These are phyloP conservation scores for Peziza echinospora DNA, from an alignment of 495 filamentous ascomycete genomes.

Conservation along the genomic window DNA sequence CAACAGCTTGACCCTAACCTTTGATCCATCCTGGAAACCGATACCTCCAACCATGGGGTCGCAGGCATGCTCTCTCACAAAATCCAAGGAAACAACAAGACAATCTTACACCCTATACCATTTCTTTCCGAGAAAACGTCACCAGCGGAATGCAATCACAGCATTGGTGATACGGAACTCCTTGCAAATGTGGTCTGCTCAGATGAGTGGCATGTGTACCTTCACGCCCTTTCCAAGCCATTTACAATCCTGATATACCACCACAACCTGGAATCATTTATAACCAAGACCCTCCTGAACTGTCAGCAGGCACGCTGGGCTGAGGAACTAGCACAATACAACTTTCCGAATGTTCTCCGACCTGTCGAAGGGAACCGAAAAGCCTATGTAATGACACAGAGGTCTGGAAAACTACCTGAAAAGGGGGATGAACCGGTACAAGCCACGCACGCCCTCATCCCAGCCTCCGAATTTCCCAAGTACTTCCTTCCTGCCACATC, in stretches of 20 bases:
- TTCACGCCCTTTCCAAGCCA: too few relatives aligned
- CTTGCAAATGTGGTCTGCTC: not conserved
- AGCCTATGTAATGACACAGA: too few relatives aligned
- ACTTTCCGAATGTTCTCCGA: too few relatives aligned
- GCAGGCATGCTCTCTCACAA: conserved; percentile 3
- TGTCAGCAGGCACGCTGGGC: not conserved
- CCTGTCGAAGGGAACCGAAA: too few relatives aligned
- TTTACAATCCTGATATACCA: conserved; percentile 4
- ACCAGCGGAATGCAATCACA: too few relatives aligned
- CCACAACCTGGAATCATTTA: not conserved
- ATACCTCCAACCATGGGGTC: conserved; percentile 2
- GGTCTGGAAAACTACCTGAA: conserved; percentile 1
- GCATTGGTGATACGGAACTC: too few relatives aligned
- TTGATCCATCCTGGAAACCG: conserved; percentile 1
- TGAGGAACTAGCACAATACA: not conserved
- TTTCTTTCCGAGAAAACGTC: conserved; percentile 4
- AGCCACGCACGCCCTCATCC: not conserved
- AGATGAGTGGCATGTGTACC: conserved; percentile 1
- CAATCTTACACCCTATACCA: conserved; percentile 2
- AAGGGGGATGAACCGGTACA: not conserved
- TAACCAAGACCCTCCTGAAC: not conserved
- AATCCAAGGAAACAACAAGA: not conserved
- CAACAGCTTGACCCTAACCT: conserved; percentile 1
- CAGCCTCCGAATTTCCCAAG: too few relatives aligned
- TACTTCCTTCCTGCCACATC: not conserved